A percentile compares a stretch with the other conserved stretches of the same genome.
Conservation (phyloP, 805 yeast species). For the Nakazawaea ernobii region DNA sequence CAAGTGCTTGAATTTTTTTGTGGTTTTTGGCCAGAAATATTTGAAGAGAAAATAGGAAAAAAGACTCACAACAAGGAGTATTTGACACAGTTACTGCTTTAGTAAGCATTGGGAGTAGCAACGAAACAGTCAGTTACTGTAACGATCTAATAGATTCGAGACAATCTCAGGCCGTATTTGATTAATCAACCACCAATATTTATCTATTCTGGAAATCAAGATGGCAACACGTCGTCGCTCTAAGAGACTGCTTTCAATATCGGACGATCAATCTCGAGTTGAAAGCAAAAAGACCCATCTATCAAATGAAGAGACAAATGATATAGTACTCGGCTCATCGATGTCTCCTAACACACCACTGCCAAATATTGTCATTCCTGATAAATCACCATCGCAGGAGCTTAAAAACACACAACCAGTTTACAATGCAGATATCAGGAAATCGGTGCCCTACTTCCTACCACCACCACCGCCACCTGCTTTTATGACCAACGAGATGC, state of each 20-base stretch:
- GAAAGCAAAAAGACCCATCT: neutral
- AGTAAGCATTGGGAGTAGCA: too few species aligned
- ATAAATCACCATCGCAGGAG: too few species aligned
- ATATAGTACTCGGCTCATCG: neutral
- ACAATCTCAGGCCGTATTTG: neutral
- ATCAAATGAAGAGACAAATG: neutral
- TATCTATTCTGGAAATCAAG: neutral
- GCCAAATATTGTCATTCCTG: too few species aligned
- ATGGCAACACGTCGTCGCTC: neutral
- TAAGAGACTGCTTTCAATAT: neutral
- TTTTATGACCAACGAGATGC: neutral
- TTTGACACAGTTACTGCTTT: too few species aligned
- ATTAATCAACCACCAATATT: neutral
- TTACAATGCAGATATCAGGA: conserved; percentile 1
- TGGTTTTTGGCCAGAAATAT: neutral
- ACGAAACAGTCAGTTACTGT: too few species aligned
- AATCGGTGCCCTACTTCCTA: conserved; percentile 6
- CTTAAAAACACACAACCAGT: neutral
- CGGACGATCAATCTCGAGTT: neutral
- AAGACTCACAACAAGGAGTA: neutral
- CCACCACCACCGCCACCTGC: conserved; percentile 8
- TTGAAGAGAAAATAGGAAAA: neutral
- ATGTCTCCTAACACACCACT: neutral
- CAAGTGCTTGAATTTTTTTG: neutral
- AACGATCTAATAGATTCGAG: too few species aligned